A percentile compares a stretch with the other conserved stretches of the same genome.
These are phyloP conservation scores for Chenopodium album DNA, from an alignment of 148 eudicot genomes.

Conservation along the genomic window DNA sequence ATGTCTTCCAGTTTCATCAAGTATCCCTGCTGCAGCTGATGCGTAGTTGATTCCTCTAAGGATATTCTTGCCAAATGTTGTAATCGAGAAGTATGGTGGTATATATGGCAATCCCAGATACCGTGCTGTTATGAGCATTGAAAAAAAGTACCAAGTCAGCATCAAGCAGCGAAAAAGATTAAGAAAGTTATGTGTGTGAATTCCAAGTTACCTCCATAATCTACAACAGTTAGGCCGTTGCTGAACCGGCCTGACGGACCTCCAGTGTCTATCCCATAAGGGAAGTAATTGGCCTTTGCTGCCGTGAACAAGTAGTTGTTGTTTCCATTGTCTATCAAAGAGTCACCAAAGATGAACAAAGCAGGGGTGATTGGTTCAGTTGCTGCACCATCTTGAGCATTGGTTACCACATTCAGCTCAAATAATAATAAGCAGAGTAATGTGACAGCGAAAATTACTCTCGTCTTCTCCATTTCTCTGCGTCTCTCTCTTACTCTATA, in stretches of 20 bases:
- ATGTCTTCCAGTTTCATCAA: slow-evolving; percentile 45
- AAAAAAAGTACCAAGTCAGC: slow-evolving; percentile 12
- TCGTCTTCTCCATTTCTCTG: slow-evolving; percentile 27
- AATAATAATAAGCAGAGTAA: slow-evolving; percentile 27
- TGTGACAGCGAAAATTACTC: slow-evolving; percentile 5
- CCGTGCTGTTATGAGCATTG: slow-evolving; percentile 23
- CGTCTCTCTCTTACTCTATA: background rate
- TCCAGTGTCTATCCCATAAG: slow-evolving; percentile 42
- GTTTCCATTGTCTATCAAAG: slow-evolving; percentile 48
- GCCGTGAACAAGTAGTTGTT: slow-evolving; percentile 39
- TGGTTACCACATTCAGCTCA: slow-evolving; percentile 4
- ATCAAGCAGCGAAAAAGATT: background rate
- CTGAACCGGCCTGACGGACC: slow-evolving; percentile 46
- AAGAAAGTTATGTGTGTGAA: background rate
- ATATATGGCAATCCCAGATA: slow-evolving; percentile 42
- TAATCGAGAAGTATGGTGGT: slow-evolving; percentile 36
- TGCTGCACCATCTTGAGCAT: slow-evolving; percentile 31
- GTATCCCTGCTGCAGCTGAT: slow-evolving; percentile 53
- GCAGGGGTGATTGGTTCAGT: slow-evolving; percentile 41
- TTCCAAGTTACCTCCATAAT: slow-evolving; percentile 42
- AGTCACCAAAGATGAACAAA: slow-evolving; percentile 47
- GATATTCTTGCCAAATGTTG: slow-evolving; percentile 25
- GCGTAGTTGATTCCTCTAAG: slow-evolving; percentile 48
- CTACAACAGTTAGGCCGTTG: slow-evolving; percentile 48
- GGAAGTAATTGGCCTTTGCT: slow-evolving; percentile 45